Evolutionary conservation across 2,329 filamentous ascomycete species (phyloP), one percentile per base, ranked within the genome.

Genomic region (Claviceps lovelessii): DNA sequence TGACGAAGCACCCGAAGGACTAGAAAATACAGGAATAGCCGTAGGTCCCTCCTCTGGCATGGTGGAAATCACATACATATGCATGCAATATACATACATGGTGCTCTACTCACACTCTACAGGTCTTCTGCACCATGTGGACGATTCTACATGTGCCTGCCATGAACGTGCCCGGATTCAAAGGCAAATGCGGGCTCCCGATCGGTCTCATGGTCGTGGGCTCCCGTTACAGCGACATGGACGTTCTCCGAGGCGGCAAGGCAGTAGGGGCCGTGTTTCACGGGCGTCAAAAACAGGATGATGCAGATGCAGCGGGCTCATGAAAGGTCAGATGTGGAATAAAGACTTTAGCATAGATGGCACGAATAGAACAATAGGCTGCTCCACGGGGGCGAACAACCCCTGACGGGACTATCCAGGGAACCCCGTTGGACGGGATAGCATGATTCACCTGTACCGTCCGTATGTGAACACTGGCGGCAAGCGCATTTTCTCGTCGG

Each of bases 81-180:
- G 6, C 11, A 42, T 37, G 7, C 2, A 23, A 3, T n/a, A n/a
- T n/a, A n/a, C n/a, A 37, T 10, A 37, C 4, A 33, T 33, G 31
- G 9, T 33, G 35, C 35, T 35, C 33, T 35, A 4, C 49, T 56
- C 13, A 56, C n/a, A 41, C 28, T 31, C 7, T 23, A 2, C 44
- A 60, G 58, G 41, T 53, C 7, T 60, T 60, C 37, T 58, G 58
- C 42, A 13, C 39, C 49, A 58, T 58, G 58, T 60, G 58, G 58
- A 60, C 58, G 69, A 70, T 69, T 11, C 65, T 85, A 15, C 82
- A 86, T 57, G 76, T 73, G 1, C 83, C 83, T 0, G 78, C 81
- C 0, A 65, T 85, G n/a, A 85, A 85, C 56, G 64, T 86, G 0
- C 81, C 81, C 0, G 82, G 81, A 0, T 85, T 86, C 59, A 65